Evolutionary conservation across 306 rosid species (phyloP), one percentile per base, ranked within the genome.

Genomic region (Begonia peltatifolia): DNA sequence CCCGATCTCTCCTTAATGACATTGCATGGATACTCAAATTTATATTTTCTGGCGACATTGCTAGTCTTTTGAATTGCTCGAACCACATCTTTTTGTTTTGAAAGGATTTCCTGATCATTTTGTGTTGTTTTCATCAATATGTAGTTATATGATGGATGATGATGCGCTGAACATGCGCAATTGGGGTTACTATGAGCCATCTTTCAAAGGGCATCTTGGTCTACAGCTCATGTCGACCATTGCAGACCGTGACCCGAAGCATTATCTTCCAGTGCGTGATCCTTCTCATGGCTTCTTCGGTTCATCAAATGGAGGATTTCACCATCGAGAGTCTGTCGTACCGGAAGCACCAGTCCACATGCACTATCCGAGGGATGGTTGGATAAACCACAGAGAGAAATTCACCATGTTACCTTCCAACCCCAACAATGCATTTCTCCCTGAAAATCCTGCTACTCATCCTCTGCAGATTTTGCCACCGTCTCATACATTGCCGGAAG

Each of bases 181-280:
- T 65, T 90, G 99, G 99, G 95, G 95, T 30, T 90, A 90, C 57
- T 90, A 90, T 73, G 99, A 90, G 63, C 84, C 97, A 22, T 71
- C 95, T 20, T 86, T 85, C 57, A 85, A 81, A 59, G 94, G 88
- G 4, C 93, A 84, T 68, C 95, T 90, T 44, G 87, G 94, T 56
- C 81, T 90, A 58, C 95, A 90, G 79, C 99, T 90, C 63, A 86
- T 90, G 95, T 71, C 99, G 30, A 68, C 79, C 55, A 83, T 90
- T 73, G 63, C 76, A 8, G 99, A 90, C 58, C 85, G 85, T 3
- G 97, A 85, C 61, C 74, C 83, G 0, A 90, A 90, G 42, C 63
- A 87, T 14, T 86, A 59, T 72, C 52, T 80, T 42, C 73, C 87
- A 0, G 94, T 87, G 50, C 95, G 99, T 12, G 95, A 90, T 58